Conservation (phyloP, 176 grass and related monocot species). For the Aegilops longissima region DNA sequence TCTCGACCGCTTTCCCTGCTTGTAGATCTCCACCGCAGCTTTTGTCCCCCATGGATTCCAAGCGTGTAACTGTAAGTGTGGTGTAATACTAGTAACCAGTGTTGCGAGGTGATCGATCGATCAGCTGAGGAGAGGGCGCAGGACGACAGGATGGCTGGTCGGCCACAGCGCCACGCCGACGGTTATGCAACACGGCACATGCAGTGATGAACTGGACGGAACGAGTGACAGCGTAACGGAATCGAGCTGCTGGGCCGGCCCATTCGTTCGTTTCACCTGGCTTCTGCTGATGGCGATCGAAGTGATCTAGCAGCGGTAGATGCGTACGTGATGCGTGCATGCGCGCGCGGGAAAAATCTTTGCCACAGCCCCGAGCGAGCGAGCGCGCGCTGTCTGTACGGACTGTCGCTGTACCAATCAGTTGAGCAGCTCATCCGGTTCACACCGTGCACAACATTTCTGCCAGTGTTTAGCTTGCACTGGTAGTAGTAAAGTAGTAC, state of each 20-base stretch:
- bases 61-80: neutral
- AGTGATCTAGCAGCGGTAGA: neutral
- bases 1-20: neutral
- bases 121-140: neutral
- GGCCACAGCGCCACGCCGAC: conserved; percentile 21
- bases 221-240: neutral
- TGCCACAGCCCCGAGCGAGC: neutral
- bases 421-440: neutral
- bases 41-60: neutral
- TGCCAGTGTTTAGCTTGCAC: neutral
- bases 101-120: neutral
- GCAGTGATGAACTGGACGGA: neutral
- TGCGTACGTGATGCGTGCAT: neutral
- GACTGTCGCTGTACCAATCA: neutral
- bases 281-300: neutral
- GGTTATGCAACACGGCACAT: neutral
- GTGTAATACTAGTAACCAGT: neutral
- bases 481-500: neutral
- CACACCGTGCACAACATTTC: neutral
- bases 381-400: neutral
- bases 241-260: neutral
- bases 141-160: neutral
- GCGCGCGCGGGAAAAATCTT: neutral
- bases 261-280: neutral
- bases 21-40: neutral